Evolutionary conservation across 225 moss, liverwort and hornwort genomes (phyloP).

Genomic region (Lunularia cruciata): DNA sequence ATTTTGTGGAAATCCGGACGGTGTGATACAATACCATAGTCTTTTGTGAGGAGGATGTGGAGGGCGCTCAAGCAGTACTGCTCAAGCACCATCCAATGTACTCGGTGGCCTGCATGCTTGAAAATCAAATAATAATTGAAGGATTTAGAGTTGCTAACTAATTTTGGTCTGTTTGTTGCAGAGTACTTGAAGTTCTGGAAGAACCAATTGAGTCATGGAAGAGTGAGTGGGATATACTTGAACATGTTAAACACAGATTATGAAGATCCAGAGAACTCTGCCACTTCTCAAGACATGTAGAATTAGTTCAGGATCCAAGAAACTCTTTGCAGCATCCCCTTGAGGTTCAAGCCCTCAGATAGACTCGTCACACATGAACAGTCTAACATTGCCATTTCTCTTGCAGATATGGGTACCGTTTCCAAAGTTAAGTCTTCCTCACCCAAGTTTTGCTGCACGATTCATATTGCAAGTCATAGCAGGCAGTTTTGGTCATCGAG

Average conservation of each 20-base stretch:
- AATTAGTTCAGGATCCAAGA: too few relatives aligned
- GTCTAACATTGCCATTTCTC: neutral
- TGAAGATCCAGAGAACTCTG: constrained; percentile 47
- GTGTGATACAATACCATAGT: too few relatives aligned
- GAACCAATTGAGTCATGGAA: constrained; percentile 63
- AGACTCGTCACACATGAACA: too few relatives aligned
- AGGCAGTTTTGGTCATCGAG: constrained; percentile 49
- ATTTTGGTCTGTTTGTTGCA: constrained; percentile 16
- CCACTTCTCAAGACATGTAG: too few relatives aligned
- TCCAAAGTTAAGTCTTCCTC: constrained; percentile 60
- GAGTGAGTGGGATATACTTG: constrained; percentile 49
- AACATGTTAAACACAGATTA: constrained; percentile 59
- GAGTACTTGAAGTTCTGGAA: constrained; percentile 51
- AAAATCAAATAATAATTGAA: too few relatives aligned
- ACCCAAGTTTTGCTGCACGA: constrained; percentile 55
- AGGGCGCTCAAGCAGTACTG: too few relatives aligned
- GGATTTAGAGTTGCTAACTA: neutral
- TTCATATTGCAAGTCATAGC: constrained; percentile 43
- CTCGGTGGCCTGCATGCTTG: too few relatives aligned
- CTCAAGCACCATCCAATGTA: too few relatives aligned
- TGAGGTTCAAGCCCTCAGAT: too few relatives aligned
- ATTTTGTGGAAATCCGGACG: too few relatives aligned
- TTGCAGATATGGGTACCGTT: constrained; percentile 53
- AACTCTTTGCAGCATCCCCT: too few relatives aligned
- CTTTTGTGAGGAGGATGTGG: too few relatives aligned